These are phyloP conservation scores for Leptosphaerulina australis DNA, from an alignment of 2,329 filamentous ascomycete genomes.

Conservation along the genomic window DNA sequence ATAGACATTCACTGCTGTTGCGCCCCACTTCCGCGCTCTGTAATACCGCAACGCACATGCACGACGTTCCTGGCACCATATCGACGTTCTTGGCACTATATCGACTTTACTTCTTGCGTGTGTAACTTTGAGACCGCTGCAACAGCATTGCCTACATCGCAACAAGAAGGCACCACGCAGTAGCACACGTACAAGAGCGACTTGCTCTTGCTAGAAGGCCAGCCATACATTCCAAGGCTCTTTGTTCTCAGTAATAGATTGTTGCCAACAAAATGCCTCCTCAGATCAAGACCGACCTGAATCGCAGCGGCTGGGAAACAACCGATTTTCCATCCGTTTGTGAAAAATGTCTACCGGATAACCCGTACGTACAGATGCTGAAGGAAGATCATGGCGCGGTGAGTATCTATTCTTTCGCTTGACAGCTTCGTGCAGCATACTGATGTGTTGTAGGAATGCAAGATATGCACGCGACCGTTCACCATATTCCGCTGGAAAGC, in stretches of 20 bases:
- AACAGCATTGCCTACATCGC: conserved; percentile 1
- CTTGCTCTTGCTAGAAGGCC: background rate
- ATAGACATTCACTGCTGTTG: conserved; percentile 9
- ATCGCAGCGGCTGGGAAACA: conserved; percentile 94
- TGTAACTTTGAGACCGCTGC: background rate
- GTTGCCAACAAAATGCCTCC: conserved; percentile 68
- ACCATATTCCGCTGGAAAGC: conserved; percentile 95
- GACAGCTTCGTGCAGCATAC: conserved; percentile 75
- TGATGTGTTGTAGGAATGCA: conserved; percentile 53
- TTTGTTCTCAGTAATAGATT: background rate
- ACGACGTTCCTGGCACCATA: background rate
- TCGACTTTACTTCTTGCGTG: background rate
- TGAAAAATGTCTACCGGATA: conserved; percentile 93
- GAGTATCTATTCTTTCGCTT: conserved; percentile 61
- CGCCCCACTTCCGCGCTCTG: conserved; percentile 17
- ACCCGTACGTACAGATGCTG: conserved; percentile 98
- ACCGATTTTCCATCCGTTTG: conserved; percentile 88
- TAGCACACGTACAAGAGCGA: conserved; percentile 6
- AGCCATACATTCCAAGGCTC: conserved; percentile 8
- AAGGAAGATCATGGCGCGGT: conserved; percentile 94
- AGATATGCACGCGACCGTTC: conserved; percentile 88
- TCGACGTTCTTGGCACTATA: background rate
- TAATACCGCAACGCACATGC: background rate
- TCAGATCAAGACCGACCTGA: conserved; percentile 95
- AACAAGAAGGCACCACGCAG: conserved; percentile 6